A percentile compares a stretch with the other conserved stretches of the same genome.
phyloP scores from a whole-genome alignment of 805 yeast species.

The Myxozyma melibiosi region DNA sequence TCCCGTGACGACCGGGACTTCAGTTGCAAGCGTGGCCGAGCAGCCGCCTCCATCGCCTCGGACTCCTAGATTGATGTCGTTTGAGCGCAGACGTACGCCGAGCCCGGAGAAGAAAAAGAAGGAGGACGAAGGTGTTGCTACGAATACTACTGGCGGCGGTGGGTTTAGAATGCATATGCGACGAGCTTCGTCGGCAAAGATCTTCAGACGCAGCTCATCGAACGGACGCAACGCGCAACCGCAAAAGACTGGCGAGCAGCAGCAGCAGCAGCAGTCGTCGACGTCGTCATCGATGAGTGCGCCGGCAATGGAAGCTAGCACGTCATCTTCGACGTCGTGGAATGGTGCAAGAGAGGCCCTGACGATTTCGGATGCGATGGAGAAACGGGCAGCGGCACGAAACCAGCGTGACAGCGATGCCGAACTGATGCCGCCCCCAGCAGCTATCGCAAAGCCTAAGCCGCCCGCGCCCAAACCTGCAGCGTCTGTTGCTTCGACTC shows the following conservation, averaged over 20 bases:
- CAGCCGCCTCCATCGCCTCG: neutral
- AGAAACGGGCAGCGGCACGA: slow-evolving; percentile 10
- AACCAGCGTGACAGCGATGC: slow-evolving; percentile 5
- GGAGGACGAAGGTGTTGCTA: neutral
- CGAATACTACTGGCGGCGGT: slow-evolving; percentile 9
- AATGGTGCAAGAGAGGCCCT: slow-evolving; percentile 9
- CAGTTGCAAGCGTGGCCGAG: neutral
- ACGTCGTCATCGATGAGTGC: neutral
- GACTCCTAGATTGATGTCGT: neutral
- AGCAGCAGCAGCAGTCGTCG: too few relatives aligned
- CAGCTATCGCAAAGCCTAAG: slow-evolving; percentile 1
- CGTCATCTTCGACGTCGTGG: neutral
- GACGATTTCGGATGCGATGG: slow-evolving; percentile 9
- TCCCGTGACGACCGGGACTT: neutral
- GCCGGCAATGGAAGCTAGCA: neutral
- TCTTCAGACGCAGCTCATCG: slow-evolving; percentile 12
- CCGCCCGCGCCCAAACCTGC: neutral
- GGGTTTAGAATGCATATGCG: slow-evolving; percentile 16
- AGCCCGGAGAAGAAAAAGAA: slow-evolving; percentile 19
- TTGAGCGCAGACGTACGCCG: slow-evolving; percentile 12
- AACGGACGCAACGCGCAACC: neutral
- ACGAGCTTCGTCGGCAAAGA: slow-evolving; percentile 14
- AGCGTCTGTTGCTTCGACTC: neutral
- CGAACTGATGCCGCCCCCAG: slow-evolving; percentile 15
- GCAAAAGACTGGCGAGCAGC: neutral